Percentiles rank a stretch among this genome's conserved stretches.
These are phyloP conservation scores for Hypomyces perniciosus DNA, from an alignment of 2,329 filamentous ascomycete genomes.

Conservation along the genomic window DNA sequence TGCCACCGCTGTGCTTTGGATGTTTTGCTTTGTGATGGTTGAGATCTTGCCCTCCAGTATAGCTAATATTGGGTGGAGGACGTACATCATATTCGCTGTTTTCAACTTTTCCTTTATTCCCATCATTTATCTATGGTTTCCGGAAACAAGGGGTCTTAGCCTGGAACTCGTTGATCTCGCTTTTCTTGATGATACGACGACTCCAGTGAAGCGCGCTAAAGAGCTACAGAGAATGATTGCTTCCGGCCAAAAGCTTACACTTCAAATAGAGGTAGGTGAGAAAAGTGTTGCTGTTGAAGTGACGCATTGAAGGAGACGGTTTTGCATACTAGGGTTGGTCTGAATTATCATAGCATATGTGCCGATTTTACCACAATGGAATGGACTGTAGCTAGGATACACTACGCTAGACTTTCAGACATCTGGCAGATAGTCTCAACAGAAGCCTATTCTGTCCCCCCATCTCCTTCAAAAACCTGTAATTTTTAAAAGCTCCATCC, in stretches of 20 bases:
- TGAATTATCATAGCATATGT: too few species aligned
- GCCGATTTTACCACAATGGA: too few species aligned
- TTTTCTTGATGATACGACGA: constrained; percentile 16
- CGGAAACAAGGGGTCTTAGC: constrained; percentile 29
- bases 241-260: constrained; percentile 1
- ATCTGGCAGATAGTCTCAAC: too few species aligned
- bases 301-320: too few species aligned
- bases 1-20: constrained; percentile 29
- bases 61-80: constrained; percentile 21
- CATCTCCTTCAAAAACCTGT: too few species aligned
- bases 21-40: constrained; percentile 27
- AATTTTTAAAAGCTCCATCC: too few species aligned
- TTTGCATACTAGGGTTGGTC: too few species aligned
- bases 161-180: constrained; percentile 36
- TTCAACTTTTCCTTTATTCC: constrained; percentile 24
- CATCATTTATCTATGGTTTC: constrained; percentile 25
- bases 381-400: too few species aligned
- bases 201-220: constrained; percentile 6
- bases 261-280: not conserved
- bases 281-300: not conserved
- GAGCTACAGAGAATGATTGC: constrained; percentile 6
- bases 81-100: constrained; percentile 25
- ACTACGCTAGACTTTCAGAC: too few species aligned
- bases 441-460: too few species aligned
- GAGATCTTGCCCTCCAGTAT: constrained; percentile 16